phyloP scores from a whole-genome alignment of 164 flowering plant species.

The Chimonanthus salicifolius region DNA sequence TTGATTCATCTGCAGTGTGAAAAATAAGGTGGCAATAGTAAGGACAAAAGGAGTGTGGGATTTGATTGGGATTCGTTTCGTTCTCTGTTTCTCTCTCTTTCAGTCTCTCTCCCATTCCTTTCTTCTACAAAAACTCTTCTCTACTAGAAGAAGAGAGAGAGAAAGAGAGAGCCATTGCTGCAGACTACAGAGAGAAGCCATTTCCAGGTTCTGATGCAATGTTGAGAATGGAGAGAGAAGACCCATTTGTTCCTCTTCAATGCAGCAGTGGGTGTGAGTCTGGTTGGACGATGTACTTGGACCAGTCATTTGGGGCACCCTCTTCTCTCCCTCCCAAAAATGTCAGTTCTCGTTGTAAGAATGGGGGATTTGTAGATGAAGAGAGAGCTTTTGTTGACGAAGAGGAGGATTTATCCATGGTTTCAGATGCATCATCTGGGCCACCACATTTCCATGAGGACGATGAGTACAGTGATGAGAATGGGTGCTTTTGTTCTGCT shows the following conservation, averaged over 20 bases:
- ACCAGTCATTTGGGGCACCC: constrained; percentile 33
- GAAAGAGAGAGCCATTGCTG: too few relatives aligned
- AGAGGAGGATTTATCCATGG: constrained; percentile 78
- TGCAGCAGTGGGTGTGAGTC: constrained; percentile 78
- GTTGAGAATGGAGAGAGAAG: constrained; percentile 19
- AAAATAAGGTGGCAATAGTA: background rate
- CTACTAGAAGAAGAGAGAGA: background rate
- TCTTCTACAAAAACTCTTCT: background rate
- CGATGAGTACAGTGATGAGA: constrained; percentile 31
- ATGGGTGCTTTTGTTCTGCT: constrained; percentile 24
- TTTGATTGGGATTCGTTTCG: background rate
- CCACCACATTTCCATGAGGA: constrained; percentile 60
- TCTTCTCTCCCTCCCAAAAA: constrained; percentile 8
- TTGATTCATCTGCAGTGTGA: background rate
- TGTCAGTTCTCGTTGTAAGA: background rate
- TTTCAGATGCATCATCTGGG: constrained; percentile 98
- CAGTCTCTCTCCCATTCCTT: background rate
- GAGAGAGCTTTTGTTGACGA: background rate
- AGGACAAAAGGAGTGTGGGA: background rate
- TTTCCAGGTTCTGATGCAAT: background rate
- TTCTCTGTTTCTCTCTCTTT: background rate
- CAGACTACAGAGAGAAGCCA: background rate
- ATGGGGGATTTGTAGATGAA: background rate
- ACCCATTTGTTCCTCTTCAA: constrained; percentile 25
- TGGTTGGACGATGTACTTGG: constrained; percentile 86